phyloP scores from a whole-genome alignment of 495 filamentous ascomycete species.

The Xylaria bambusicola region DNA sequence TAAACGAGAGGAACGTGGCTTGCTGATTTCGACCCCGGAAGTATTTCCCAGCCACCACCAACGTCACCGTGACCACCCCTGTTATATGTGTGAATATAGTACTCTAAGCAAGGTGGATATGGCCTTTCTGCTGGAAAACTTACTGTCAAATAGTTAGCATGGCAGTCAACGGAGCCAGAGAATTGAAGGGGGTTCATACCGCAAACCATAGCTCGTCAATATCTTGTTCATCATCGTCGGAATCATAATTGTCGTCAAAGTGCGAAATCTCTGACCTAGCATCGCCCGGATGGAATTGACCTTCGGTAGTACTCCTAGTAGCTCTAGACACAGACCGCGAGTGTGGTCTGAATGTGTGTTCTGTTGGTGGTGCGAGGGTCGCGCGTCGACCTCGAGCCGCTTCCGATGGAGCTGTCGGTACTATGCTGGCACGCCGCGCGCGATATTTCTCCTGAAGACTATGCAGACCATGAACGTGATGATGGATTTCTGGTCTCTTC shows the following conservation, averaged over 20 bases:
- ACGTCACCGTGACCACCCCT: slow-evolving; percentile 77
- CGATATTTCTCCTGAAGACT: slow-evolving; percentile 42
- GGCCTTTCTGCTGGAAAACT: too few species aligned
- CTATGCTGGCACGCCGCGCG: slow-evolving; percentile 13
- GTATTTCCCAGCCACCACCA: slow-evolving; percentile 78
- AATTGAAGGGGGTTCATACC: neutral
- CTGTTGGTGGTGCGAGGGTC: slow-evolving; percentile 25
- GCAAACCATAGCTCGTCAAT: slow-evolving; percentile 86
- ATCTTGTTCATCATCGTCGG: slow-evolving; percentile 68
- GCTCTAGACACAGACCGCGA: slow-evolving; percentile 31
- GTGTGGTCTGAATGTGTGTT: slow-evolving; percentile 29
- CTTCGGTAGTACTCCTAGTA: slow-evolving; percentile 23
- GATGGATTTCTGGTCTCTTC: slow-evolving; percentile 37
- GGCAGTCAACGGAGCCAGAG: neutral
- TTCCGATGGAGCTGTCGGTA: neutral
- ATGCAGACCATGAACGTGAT: slow-evolving; percentile 37
- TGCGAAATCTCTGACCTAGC: slow-evolving; percentile 9
- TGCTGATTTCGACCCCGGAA: slow-evolving; percentile 57
- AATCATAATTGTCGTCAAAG: slow-evolving; percentile 17
- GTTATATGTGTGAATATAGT: neutral
- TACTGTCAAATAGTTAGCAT: slow-evolving; percentile 17
- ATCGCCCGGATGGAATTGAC: slow-evolving; percentile 6
- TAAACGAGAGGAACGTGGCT: slow-evolving; percentile 78
- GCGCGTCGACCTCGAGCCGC: slow-evolving; percentile 26
- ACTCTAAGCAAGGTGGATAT: neutral